Base-by-base conservation (phyloP, 2,329 filamentous ascomycete species). In the Calonectria leucothoes region DNA sequence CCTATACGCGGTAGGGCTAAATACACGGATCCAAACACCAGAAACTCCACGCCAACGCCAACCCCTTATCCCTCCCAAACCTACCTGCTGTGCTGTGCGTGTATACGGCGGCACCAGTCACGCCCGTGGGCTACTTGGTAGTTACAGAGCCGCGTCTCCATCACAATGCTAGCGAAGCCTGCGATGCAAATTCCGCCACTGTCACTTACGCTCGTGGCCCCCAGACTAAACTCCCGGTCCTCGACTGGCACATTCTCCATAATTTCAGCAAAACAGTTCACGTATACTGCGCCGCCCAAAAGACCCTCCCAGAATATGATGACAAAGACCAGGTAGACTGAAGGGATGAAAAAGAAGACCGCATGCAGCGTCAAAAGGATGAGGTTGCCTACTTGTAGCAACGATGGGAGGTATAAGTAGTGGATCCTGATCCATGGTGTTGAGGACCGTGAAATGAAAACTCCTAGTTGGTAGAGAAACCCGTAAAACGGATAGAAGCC, bases 401-500 rank as follows among this genome's bases (percentile, higher is more conserved):
- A 83, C 0, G 95, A 95, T 0, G 96, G 96, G 0, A 94, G 79
- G 82, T 98, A 98, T 2, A 98, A 89, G 63, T 91, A 88, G 78
- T 94, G 94, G 51, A 98, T 90, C 33, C 96, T 93, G 77, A 97
- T 82, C 83, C 98, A 98, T 0, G 96, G 95, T 0, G 95, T 95
- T 0, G 95, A 98, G 0, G 95, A 97, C 20, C 97, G 93, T 0
- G 96, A 98, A 78, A 98, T 91, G 86, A 98, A 98, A 75, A 98
- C 97, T 69, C 97, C 97, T 3, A 96, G 88, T 86, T 99, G 96
- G 84, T 99, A 98, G 74, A 98, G 93, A 71, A 97, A 96, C 76
- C 94, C 94, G 84, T 99, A 99, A 75, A 96, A 95, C 0, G 96
- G 96, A 81, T 99, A 99, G 83, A 98, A 98, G 37, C 93, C 93